Base-by-base conservation (phyloP, 192 early-diverging fungal genomes). In the Coemansia asiatica region DNA sequence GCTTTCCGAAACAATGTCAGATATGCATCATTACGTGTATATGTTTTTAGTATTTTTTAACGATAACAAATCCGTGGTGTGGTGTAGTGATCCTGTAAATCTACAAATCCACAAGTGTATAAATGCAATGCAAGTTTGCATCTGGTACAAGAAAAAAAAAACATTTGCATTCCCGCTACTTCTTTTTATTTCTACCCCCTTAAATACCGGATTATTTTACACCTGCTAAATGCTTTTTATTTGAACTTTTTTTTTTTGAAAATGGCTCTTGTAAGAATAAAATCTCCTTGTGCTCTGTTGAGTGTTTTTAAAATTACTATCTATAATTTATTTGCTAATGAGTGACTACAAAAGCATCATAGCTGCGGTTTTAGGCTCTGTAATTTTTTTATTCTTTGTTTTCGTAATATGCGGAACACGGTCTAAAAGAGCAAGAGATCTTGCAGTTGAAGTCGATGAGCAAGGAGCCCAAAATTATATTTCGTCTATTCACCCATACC, bases 361-460 rank as follows among this genome's bases (percentile, higher is more conserved):
- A 27, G 54, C 54, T 56, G 54, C 54, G 5, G 54, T 56, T 16
- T 4, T 56, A 4, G 54, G 54, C 16, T 31, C 54, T 2, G 54
- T 56, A 16, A 13, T 56, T 7, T 56, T 56, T 29, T 19, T 51
- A 3, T 1, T 25, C 8, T 51, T 51, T 51, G 49, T 21, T 2
- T 21, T 51, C 2, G 5, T 51, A 10, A 6, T 21, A 21, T 21
- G n/a, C 4, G 7, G 12, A 3, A 23, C 2, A 23, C 2, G 23
- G 49, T 6, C 6, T 25, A 51, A 25, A 51, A 21, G 49, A 51
- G 49, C 40, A 44, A 44, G 40, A 16, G 40, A 44, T 2, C 3
- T 44, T 16, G 40, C 8, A 13, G 10, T 12, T 44, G 10, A 44
- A 8, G 1, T 8, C 6, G 15, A 44, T 13, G 40, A 44, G 10